Evolutionary conservation across 192 early-diverging fungal species (phyloP), one percentile per base, ranked within the genome.

Genomic region (Diversispora eburnea): DNA sequence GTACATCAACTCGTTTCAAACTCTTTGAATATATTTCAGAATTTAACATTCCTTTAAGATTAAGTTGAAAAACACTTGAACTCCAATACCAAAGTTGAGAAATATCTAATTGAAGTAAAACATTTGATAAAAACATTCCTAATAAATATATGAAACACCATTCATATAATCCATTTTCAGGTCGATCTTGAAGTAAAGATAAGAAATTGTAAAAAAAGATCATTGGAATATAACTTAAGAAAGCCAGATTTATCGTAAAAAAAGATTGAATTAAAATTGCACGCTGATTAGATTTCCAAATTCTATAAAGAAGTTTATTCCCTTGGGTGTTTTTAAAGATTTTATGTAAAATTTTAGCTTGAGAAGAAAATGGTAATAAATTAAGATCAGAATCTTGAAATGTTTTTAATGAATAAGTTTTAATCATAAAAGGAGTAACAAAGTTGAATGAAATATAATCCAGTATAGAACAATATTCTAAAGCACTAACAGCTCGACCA

Each of bases 21-120:
- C 89, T 87, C 74, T 90, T 92, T 20, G 76, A 71, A 47, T 90
- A 88, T 1, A 92, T 83, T 77, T 92, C 91, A 3, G 85, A 70
- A 69, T 82, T 86, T 54, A 86, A 47, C 15, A 85, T 63, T 7
- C 82, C 83, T 75, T 84, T 88, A 48, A 88, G 51, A 0, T 33
- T 43, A 45, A 33, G 9, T 45, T 55, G 52, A 7, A 70, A 5
- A 3, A 46, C 15, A 55, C 22, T 17, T 41, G 52, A 8, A 56
- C 39, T 56, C n/a, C 25, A 56, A 70, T 56, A 70, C 54, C 68
- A 56, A 47, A 22, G n/a, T 41, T 70, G 68, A 39, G 52, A 51
- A 57, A 56, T 19, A 56, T 19, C 39, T 5, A 70, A 54, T 33
- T 57, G 41, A 20, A 70, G 3, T 9, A 70, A 43, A 47, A 70